A percentile compares a stretch with the other conserved stretches of the same genome.
phyloP scores from a whole-genome alignment of 495 filamentous ascomycete genomes.

The Podospora bellae-mahoneyi region DNA sequence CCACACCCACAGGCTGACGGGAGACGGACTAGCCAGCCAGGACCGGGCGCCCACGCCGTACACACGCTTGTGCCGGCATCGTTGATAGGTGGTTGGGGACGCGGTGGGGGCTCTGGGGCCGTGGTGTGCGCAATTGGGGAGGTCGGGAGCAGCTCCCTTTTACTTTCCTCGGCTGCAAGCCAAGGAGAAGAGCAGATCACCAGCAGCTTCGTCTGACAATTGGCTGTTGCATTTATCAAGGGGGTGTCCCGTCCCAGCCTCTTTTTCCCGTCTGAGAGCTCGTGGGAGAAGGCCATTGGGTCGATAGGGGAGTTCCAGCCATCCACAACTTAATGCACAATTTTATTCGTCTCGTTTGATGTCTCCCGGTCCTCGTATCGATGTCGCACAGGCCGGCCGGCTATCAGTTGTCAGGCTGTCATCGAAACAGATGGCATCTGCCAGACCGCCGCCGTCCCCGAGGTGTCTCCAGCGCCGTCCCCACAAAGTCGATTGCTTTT shows the following conservation, averaged over 20 bases:
- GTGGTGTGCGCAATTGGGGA: conserved; percentile 9
- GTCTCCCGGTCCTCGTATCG: too few species aligned
- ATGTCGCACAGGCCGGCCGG: not conserved
- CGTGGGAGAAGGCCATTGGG: conserved; percentile 34
- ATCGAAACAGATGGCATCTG: not conserved
- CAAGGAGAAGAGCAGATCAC: conserved; percentile 26
- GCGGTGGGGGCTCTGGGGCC: conserved; percentile 6
- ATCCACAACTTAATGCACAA: conserved; percentile 21
- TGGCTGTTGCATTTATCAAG: conserved; percentile 16
- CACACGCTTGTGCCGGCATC: conserved; percentile 15
- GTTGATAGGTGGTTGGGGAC: conserved; percentile 20
- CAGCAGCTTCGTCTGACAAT: conserved; percentile 20
- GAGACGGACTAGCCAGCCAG: conserved; percentile 9
- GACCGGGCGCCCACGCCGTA: conserved; percentile 8
- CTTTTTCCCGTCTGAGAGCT: conserved; percentile 21
- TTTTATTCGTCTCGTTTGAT: not conserved
- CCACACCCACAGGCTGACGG: conserved; percentile 4
- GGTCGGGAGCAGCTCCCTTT: conserved; percentile 12
- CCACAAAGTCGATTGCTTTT: not conserved
- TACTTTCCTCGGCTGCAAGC: conserved; percentile 24
- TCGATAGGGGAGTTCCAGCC: conserved; percentile 3
- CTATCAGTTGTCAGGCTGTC: not conserved
- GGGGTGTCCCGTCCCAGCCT: conserved; percentile 26
- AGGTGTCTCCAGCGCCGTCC: conserved; percentile 9
- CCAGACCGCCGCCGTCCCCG: not conserved